Base-by-base conservation (phyloP, 345 rosid genomes). In the Stellera chamaejasme region DNA sequence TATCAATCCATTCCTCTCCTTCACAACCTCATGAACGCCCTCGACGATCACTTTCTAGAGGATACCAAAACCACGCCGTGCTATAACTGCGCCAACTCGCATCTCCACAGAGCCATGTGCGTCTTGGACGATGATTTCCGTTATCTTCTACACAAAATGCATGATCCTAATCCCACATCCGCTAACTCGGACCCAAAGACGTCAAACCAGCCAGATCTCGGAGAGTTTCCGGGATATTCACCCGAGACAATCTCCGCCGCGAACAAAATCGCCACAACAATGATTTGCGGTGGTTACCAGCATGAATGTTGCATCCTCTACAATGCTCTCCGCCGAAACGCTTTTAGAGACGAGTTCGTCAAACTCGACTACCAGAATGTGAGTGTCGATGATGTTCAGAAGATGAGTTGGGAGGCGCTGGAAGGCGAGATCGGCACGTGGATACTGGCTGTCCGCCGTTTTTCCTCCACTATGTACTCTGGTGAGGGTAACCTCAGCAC, bases 251-350 rank as follows among this genome's bases (percentile, higher is more conserved):
- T 86, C 43, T 27, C 69, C 8, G 66, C 45, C 47, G 39, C 85
- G 84, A 77, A 70, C 45, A 75, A 49, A 46, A 80, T 88, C 49
- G 81, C 85, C 27, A 71, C 61, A 13, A 73, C 76, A 15, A 85
- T 92, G 92, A 74, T 92, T 57, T 60, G 61, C 16, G 81, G 79
- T 14, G 95, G 95, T 7, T 83, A 76, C 71, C 92, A 85, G 69
- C 44, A 76, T 0, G 95, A 91, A 27, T 85, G 95, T 25, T 82
- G 82, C 63, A 61, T 75, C 59, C 62, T 73, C 0, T 88, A 81
- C 71, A 71, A 54, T 42, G 45, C 67, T 12, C 55, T 72, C 15
- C 72, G 98, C 60, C 69, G 86, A 13, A 78, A 65, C 43, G 77
- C 93, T 5, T 66, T 92, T 52, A 75, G 72, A 60, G 78, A 63